Evolutionary conservation across 176 grass and related monocot genomes (phyloP).

Genomic region (Bonia amplexicaulis): DNA sequence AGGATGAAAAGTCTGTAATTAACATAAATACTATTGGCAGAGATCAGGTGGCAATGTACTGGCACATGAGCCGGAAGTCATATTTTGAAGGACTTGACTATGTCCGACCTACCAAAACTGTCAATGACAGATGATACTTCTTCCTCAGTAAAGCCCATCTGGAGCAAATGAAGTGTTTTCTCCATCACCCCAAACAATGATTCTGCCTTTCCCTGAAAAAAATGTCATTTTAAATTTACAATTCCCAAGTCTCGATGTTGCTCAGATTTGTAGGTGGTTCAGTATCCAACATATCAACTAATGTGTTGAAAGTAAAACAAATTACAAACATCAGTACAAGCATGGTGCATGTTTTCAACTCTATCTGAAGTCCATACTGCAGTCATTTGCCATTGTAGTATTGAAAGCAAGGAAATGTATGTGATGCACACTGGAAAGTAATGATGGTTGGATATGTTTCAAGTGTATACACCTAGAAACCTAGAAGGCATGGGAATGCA

Average conservation of each 20-base stretch:
- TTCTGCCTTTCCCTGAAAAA: conserved; percentile 49
- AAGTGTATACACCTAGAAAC: background rate
- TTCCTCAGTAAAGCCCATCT: conserved; percentile 86
- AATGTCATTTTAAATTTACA: background rate
- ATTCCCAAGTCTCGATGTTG: background rate
- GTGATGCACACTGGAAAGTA: background rate
- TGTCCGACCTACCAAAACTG: conserved; percentile 51
- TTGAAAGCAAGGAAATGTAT: background rate
- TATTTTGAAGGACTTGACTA: background rate
- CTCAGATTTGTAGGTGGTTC: background rate
- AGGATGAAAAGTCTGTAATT: background rate
- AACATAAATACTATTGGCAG: background rate
- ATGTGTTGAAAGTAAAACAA: background rate
- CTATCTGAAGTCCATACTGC: background rate
- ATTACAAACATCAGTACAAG: background rate
- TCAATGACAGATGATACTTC: conserved; percentile 91
- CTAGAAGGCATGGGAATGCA: background rate
- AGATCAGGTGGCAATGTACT: background rate
- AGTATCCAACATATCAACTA: conserved; percentile 14
- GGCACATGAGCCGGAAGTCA: background rate
- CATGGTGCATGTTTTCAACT: background rate
- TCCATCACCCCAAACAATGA: conserved; percentile 73
- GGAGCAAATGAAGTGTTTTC: conserved; percentile 47
- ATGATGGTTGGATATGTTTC: background rate
- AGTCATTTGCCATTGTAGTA: background rate